These are phyloP conservation scores for Draba incana DNA, from an alignment of 345 rosid genomes.

Conservation along the genomic window DNA sequence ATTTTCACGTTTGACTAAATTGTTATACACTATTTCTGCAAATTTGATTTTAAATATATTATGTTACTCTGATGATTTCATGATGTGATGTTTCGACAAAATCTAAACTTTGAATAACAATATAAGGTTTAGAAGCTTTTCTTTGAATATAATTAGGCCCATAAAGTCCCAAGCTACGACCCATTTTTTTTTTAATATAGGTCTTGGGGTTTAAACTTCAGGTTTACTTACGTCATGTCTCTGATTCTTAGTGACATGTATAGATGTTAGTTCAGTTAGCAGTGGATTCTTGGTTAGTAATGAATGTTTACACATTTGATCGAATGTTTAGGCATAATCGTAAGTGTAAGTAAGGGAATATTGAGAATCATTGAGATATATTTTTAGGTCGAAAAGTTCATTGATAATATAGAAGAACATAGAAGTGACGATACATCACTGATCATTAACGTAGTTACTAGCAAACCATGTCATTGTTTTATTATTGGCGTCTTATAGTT, in stretches of 20 bases:
- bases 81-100: constrained; percentile 6
- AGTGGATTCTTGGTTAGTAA: neutral
- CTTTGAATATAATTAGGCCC: constrained; percentile 14
- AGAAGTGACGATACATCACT: constrained; percentile 28
- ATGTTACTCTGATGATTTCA: constrained; percentile 7
- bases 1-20: constrained; percentile 41
- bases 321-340: neutral
- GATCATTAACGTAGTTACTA: constrained; percentile 5
- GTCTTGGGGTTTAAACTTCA: neutral
- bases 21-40: constrained; percentile 8
- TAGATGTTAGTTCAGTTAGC: neutral
- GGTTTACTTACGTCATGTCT: neutral
- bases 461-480: constrained; percentile 24
- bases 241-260: constrained; percentile 1
- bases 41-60: neutral
- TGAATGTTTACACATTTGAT: constrained; percentile 12
- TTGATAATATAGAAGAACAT: constrained; percentile 10
- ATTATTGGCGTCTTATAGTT: constrained; percentile 21
- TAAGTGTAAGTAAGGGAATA: neutral
- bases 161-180: neutral
- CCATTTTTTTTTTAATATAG: neutral
- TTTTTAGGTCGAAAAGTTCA: constrained; percentile 1
- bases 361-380: neutral
- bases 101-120: neutral
- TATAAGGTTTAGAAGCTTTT: neutral